Evolutionary conservation across 2,329 filamentous ascomycete genomes (phyloP), one percentile per base, ranked within the genome.

Genomic region (Phoma herbarum): DNA sequence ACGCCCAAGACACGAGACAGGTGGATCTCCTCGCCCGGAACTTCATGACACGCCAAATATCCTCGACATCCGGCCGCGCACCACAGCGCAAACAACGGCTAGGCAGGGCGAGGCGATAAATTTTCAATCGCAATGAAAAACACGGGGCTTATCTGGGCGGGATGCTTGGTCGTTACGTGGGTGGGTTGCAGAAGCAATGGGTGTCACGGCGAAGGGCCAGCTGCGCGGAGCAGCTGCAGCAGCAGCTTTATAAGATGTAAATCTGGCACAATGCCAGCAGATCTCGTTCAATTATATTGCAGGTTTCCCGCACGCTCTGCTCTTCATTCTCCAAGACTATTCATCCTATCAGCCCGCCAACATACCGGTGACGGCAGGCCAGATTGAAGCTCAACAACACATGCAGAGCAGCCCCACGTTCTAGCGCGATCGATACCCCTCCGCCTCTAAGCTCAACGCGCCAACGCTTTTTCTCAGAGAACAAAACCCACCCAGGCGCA

Each of bases 71-170:
- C 66, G 67, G 67, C 69, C 67, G 69, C 66, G 69, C 64, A 68
- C 60, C 47, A 62, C 54, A 42, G 55, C 43, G 57, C 39, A 59
- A 59, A 47, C 42, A 28, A 58, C 50, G 46, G 43, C 60, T 60
- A 65, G 60, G 59, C 65, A 64, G 62, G 55, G 57, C 59, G 61
- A 45, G 52, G 60, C 60, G 57, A 62, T 35, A 63, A 64, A 67
- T 67, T 69, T 73, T 69, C 61, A 69, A 68, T 64, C 42, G 58
- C 43, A 60, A 49, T 68, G 65, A 60, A 63, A 62, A 59, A 65
- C 59, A 47, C 59, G 62, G 63, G 64, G 62, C 69, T 71, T 72
- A 71, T 71, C 70, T 61, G 65, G 55, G 69, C 61, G 62, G 61
- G 51, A 63, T 68, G 66, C 51, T 60, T 59, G 52, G 64, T 55